Conservation (phyloP, 2,329 filamentous ascomycete species). For the Fusarium subglutinans region DNA sequence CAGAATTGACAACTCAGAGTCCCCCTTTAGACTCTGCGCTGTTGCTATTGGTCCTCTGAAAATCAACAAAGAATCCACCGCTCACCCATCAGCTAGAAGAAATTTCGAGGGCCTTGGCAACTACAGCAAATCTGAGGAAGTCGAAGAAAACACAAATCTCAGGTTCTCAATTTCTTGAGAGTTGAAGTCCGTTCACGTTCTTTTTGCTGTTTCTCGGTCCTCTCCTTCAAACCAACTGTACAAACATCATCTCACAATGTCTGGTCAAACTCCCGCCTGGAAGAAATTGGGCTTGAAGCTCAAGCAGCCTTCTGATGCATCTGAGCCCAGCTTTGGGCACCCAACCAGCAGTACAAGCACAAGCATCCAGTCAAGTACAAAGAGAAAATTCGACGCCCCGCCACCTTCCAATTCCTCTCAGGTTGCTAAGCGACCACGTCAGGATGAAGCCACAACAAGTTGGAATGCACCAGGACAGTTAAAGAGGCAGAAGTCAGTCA, state of each 20-base stretch:
- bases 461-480: slow-evolving; percentile 44
- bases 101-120: slow-evolving; percentile 31
- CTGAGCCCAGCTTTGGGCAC: slow-evolving; percentile 51
- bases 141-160: slow-evolving; percentile 21
- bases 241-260: slow-evolving; percentile 49
- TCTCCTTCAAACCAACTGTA: not conserved
- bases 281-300: slow-evolving; percentile 72
- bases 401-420: slow-evolving; percentile 44
- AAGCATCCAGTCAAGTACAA: slow-evolving; percentile 46
- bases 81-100: slow-evolving; percentile 27
- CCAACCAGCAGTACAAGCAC: slow-evolving; percentile 46
- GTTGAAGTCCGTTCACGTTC: not conserved
- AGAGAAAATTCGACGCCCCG: slow-evolving; percentile 53
- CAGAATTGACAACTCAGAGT: slow-evolving; percentile 33
- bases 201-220: not conserved
- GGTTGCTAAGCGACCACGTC: slow-evolving; percentile 49
- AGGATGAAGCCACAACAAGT: slow-evolving; percentile 40
- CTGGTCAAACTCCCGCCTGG: slow-evolving; percentile 64
- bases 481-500: slow-evolving; percentile 59
- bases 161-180: not conserved
- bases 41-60: slow-evolving; percentile 15
- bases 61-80: slow-evolving; percentile 25
- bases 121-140: slow-evolving; percentile 33
- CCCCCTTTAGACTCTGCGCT: slow-evolving; percentile 5
- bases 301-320: slow-evolving; percentile 54